Evolutionary conservation across 2,329 filamentous ascomycete species (phyloP), one percentile per base, ranked within the genome.

Genomic region (Ophiostoma perfectum): DNA sequence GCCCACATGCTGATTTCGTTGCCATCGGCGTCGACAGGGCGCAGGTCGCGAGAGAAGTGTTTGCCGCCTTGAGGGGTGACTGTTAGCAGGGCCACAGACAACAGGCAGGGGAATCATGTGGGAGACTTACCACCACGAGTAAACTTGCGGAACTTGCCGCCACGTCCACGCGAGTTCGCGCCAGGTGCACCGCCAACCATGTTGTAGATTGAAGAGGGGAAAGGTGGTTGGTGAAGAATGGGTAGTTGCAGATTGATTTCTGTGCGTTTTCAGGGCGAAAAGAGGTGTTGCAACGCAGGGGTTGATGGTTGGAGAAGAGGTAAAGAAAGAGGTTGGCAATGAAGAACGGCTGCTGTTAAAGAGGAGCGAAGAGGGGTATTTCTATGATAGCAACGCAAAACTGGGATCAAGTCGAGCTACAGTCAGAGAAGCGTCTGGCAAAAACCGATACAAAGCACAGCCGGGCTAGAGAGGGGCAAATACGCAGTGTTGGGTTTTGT

Each of bases 91-190:
- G 39, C 47, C 11, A 44, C 5, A 66, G 58, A 8, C 49, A 47
- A 27, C n/a, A 47, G n/a, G 39, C 14, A 36, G 6, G 27, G 27
- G 27, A n/a, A 9, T 6, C 7, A 52, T n/a, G n/a, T 11, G 1
- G 4, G n/a, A 4, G 14, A 52, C 85, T 74, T 81, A 94, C 94
- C 93, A 84, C 94, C 94, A 80, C 94, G 86, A 74, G 92, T 93
- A 73, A 90, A 92, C 83, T 97, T 98, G 82, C 88, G 91, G 79
- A 94, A 97, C 81, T 98, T 98, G 80, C 93, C 92, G 75, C 90
- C 93, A 77, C 93, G 90, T 74, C 92, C 93, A 77, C 92, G 86
- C 72, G 89, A 83, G 78, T 78, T 82, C 55, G 78, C 75, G 72
- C 81, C 82, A 60, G 82, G 79, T 71, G 69, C 76, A 67, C 78